Percentiles rank a stretch among this genome's conserved stretches.
Conservation (phyloP, 352 stramenopile species). For the Saprolegnia parasitica region DNA sequence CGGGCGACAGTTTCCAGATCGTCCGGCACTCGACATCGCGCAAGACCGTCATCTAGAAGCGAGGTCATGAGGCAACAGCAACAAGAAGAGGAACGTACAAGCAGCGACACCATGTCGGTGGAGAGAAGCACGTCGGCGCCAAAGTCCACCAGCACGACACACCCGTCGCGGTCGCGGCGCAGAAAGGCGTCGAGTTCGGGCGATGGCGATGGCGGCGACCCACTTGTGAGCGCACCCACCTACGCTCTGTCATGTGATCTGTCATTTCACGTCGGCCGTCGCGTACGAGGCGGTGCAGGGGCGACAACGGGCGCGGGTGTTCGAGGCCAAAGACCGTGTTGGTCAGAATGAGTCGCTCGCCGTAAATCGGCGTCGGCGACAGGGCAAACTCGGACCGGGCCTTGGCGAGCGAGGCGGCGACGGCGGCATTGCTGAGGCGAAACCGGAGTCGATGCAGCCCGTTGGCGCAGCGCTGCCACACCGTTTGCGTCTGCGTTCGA, state of each 20-base stretch:
- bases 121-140: slow-evolving; percentile 17
- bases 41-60: slow-evolving; percentile 22
- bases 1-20: slow-evolving; percentile 24
- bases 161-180: slow-evolving; percentile 2
- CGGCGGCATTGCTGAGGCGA: slow-evolving; percentile 38
- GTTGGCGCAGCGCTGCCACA: slow-evolving; percentile 75
- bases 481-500: slow-evolving; percentile 49
- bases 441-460: slow-evolving; percentile 72
- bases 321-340: slow-evolving; percentile 84
- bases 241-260: not conserved
- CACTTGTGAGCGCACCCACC: slow-evolving; percentile 7
- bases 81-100: slow-evolving; percentile 10
- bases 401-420: slow-evolving; percentile 50
- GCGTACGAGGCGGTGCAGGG: slow-evolving; percentile 73
- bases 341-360: slow-evolving; percentile 61
- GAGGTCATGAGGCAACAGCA: not conserved
- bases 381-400: slow-evolving; percentile 44
- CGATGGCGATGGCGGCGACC: not conserved
- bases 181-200: slow-evolving; percentile 2
- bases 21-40: slow-evolving; percentile 12
- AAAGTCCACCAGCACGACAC: slow-evolving; percentile 24
- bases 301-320: slow-evolving; percentile 59
- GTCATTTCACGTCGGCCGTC: not conserved
- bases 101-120: not conserved
- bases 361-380: slow-evolving; percentile 42